A percentile compares a stretch with the other conserved stretches of the same genome.
These are phyloP conservation scores for Scleroderma citrinum DNA, from an alignment of 768 basidiomycete genomes.

Conservation along the genomic window DNA sequence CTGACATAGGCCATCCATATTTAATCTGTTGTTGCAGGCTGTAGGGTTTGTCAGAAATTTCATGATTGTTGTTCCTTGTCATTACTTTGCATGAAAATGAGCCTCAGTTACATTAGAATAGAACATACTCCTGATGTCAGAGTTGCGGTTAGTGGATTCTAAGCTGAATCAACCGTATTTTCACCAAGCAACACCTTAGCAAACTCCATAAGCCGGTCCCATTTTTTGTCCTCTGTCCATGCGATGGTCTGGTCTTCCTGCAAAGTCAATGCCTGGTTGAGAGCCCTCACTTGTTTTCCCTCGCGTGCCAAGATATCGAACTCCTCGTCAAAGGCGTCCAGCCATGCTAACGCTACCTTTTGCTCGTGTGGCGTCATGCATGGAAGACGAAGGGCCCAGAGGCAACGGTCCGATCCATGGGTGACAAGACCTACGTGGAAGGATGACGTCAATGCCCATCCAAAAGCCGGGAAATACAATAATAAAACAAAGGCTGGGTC, in stretches of 20 bases:
- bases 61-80: no score
- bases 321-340: conserved; percentile 45
- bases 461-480: not conserved
- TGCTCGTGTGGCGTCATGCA: conserved; percentile 42
- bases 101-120: no score
- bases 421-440: conserved; percentile 54
- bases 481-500: not conserved
- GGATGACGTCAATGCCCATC: not conserved
- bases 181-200: conserved; percentile 25
- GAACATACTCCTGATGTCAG: no score
- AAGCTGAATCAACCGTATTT: conserved; percentile 2
- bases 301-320: conserved; percentile 34
- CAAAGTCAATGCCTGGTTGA: conserved; percentile 43
- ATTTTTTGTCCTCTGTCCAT: conserved; percentile 52
- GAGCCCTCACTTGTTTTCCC: conserved; percentile 24
- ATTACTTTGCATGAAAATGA: no score
- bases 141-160: not conserved
- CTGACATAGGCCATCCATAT: no score
- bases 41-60: no score
- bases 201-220: conserved; percentile 44
- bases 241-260: conserved; percentile 43
- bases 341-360: conserved; percentile 48
- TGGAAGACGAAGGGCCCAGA: conserved; percentile 58
- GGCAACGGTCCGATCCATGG: conserved; percentile 55
- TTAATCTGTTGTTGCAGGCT: no score